Evolutionary conservation across 1,284 basidiomycete species (phyloP).

Genomic region (Taiwanofungus camphoratus): DNA sequence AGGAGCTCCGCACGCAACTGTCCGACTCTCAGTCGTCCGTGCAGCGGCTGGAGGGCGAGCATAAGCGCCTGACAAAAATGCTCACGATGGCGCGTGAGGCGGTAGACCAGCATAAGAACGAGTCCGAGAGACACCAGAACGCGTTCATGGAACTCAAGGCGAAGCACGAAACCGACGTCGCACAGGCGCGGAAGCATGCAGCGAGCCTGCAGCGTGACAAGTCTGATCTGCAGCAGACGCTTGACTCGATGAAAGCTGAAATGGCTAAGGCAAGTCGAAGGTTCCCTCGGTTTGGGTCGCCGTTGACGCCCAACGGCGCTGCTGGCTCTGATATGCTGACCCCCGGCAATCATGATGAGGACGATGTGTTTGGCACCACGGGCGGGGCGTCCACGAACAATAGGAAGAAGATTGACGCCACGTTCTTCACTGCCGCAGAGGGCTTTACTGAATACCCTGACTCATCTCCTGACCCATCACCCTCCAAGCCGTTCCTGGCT

Average conservation of each 20-base stretch:
- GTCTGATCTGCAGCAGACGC: slow-evolving; percentile 78
- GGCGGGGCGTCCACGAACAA: slow-evolving; percentile 56
- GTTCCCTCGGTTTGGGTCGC: slow-evolving; percentile 61
- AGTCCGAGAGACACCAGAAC: slow-evolving; percentile 70
- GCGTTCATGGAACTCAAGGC: slow-evolving; percentile 73
- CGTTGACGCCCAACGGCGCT: slow-evolving; percentile 56
- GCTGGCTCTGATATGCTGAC: slow-evolving; percentile 48
- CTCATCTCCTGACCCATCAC: slow-evolving; percentile 61
- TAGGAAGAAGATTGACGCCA: slow-evolving; percentile 52
- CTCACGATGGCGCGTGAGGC: slow-evolving; percentile 73
- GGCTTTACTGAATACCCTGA: slow-evolving; percentile 36
- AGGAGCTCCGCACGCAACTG: slow-evolving; percentile 78
- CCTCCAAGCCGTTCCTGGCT: slow-evolving; percentile 52
- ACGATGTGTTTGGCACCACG: slow-evolving; percentile 62
- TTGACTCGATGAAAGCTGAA: slow-evolving; percentile 73
- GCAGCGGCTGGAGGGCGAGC: slow-evolving; percentile 76
- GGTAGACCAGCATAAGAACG: slow-evolving; percentile 82
- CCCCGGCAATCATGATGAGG: slow-evolving; percentile 54
- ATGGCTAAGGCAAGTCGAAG: slow-evolving; percentile 53
- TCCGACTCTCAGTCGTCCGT: slow-evolving; percentile 60
- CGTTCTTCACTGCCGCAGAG: slow-evolving; percentile 51
- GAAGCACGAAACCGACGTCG: slow-evolving; percentile 91
- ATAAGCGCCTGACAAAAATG: slow-evolving; percentile 73
- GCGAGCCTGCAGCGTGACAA: slow-evolving; percentile 90
- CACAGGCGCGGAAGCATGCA: slow-evolving; percentile 80